Conservation (phyloP, 202 grass and related monocot species). For the Setaria italica region DNA sequence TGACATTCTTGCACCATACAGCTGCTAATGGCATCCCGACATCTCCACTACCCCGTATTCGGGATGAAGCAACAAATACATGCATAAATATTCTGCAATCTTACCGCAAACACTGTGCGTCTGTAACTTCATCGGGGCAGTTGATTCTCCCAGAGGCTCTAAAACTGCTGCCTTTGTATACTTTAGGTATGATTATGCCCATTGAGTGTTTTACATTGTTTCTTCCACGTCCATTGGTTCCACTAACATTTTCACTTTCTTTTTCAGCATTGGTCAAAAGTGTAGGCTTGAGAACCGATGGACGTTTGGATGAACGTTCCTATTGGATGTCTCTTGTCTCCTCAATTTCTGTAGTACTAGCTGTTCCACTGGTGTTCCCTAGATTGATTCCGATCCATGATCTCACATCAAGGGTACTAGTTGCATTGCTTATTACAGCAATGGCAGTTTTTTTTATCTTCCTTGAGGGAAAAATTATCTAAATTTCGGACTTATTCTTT, state of each 20-base stretch:
- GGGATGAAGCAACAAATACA: slow-evolving; percentile 75
- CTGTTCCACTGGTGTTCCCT: slow-evolving; percentile 86
- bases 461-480: slow-evolving; percentile 31
- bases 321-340: slow-evolving; percentile 73
- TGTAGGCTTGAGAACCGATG: slow-evolving; percentile 81
- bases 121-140: slow-evolving; percentile 81
- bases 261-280: slow-evolving; percentile 80
- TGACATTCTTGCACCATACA: slow-evolving; percentile 41
- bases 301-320: slow-evolving; percentile 75
- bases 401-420: slow-evolving; percentile 66
- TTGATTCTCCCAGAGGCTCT: slow-evolving; percentile 92
- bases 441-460: background rate
- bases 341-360: slow-evolving; percentile 65
- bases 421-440: slow-evolving; percentile 8
- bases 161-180: slow-evolving; percentile 90
- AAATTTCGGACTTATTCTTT: slow-evolving; percentile 16
- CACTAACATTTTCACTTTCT: slow-evolving; percentile 32
- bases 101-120: slow-evolving; percentile 83
- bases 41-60: slow-evolving; percentile 61
- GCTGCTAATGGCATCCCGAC: slow-evolving; percentile 74
- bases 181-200: slow-evolving; percentile 60
- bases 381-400: slow-evolving; percentile 88
- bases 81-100: slow-evolving; percentile 89
- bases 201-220: slow-evolving; percentile 10
- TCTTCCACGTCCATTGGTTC: background rate